Base-by-base conservation (phyloP, 805 yeast species). In the Jamesozyma rosinii region DNA sequence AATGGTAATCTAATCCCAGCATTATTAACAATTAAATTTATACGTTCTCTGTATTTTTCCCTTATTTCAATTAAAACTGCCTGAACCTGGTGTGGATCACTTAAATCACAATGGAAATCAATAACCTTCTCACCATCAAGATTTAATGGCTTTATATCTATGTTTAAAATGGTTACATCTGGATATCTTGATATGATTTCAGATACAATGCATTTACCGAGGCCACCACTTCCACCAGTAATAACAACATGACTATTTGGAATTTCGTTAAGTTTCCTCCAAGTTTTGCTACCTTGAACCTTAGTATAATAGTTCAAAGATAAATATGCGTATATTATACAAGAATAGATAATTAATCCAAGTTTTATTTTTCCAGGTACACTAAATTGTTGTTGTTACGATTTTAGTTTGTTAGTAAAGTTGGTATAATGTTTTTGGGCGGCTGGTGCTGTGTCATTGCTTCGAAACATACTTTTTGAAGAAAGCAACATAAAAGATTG, bases 11-110 rank as follows among this genome's bases (percentile, higher is more conserved):
- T 68, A 17, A 85, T 72, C 0, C 87, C 97, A 0, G 96, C 97
- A 60, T 88, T 89, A 59, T 87, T 88, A 40, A 89, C 70, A 13
- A 89, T 65, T 1, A 86, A 67, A 0, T 88, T 73, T 1, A 83
- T 79, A 0, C 53, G 55, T 0, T 35, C 31, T 3, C 87, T 85
- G 33, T 76, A 52, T 27, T 70, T 66, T 5, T 37, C 43, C 5
- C 58, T 56, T 10, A 76, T 71, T 14, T 64, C 57, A 1, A 52
- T 50, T 14, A 58, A 50, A 5, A 85, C 71, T 10, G 69, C 67
- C 1, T 53, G 49, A 4, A 32, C 10, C 17, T 32, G 15, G 15
- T 14, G 19, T 15, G 17, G 10, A 43, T 74, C 58, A 32, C 81
- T 64, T n/a, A 89, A 79, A 60, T 89, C 94, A 59, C 95, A 85